Percentiles rank a stretch among this genome's conserved stretches.
Evolutionary conservation across 192 early-diverging fungal genomes (phyloP).

Genomic region (Geranomyces michiganensis): DNA sequence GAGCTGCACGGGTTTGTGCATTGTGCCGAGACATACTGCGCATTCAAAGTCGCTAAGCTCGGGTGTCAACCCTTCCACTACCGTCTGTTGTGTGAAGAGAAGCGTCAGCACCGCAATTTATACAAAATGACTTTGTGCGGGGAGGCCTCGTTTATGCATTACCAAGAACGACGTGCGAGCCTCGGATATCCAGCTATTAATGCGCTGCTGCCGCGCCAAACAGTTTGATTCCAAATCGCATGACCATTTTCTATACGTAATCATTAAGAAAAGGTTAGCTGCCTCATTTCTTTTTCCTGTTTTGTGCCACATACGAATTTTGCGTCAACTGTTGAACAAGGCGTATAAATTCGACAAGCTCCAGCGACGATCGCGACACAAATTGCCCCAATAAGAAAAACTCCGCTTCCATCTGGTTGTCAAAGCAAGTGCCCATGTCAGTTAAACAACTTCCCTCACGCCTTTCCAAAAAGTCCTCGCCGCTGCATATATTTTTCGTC

Average conservation of each 20-base stretch:
- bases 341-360: slow-evolving; percentile 9
- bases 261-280: no score
- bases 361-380: not conserved
- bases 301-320: slow-evolving; percentile 5
- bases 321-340: slow-evolving; percentile 1
- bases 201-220: not conserved
- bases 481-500: no score
- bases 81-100: not conserved
- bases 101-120: no score
- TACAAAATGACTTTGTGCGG: not conserved
- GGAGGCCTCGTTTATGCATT: not conserved
- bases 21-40: slow-evolving; percentile 19
- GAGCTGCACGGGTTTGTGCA: slow-evolving; percentile 25
- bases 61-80: slow-evolving; percentile 4
- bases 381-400: slow-evolving; percentile 11
- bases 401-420: slow-evolving; percentile 23
- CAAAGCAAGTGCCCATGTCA: no score
- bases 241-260: not conserved
- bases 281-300: no score
- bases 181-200: not conserved
- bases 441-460: no score
- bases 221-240: not conserved
- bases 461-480: no score
- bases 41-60: slow-evolving; percentile 9
- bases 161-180: slow-evolving; percentile 9